Percentiles rank a stretch among this genome's conserved stretches.
phyloP scores from a whole-genome alignment of 805 yeast genomes.

The Hanseniaspora clermontiae region DNA sequence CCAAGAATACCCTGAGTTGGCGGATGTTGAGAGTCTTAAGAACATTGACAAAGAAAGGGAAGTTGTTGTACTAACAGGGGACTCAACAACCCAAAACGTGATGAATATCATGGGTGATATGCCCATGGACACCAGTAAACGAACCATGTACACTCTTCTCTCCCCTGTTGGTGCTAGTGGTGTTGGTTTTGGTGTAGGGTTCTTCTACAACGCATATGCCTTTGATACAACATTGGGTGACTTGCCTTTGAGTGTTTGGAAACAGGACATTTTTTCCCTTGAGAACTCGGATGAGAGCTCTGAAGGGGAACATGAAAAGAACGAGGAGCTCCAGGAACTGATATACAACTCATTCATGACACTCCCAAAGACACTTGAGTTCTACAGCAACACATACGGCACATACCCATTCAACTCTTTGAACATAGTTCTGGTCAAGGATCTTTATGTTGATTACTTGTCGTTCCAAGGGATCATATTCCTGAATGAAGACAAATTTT shows the following conservation, averaged over 20 bases:
- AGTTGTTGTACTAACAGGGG: slow-evolving; percentile 1
- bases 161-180: slow-evolving; percentile 90
- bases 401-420: slow-evolving; percentile 84
- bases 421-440: slow-evolving; percentile 60
- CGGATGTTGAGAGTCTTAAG: slow-evolving; percentile 15
- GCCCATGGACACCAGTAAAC: slow-evolving; percentile 29
- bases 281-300: not conserved
- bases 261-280: not conserved
- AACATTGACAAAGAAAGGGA: slow-evolving; percentile 24
- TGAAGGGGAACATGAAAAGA: not conserved
- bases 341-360: slow-evolving; percentile 66
- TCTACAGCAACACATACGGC: slow-evolving; percentile 75
- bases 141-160: slow-evolving; percentile 48
- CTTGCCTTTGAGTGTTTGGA: slow-evolving; percentile 9
- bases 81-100: slow-evolving; percentile 11
- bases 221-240: slow-evolving; percentile 37
- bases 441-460: slow-evolving; percentile 36
- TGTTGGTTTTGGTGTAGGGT: slow-evolving; percentile 88
- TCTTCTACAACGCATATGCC: slow-evolving; percentile 44
- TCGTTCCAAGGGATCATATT: slow-evolving; percentile 68
- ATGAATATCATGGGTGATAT: slow-evolving; percentile 27
- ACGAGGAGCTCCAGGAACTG: slow-evolving; percentile 23
- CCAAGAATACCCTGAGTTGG: slow-evolving; percentile 22
- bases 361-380: slow-evolving; percentile 67
- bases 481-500: slow-evolving; percentile 38